Evolutionary conservation across 306 rosid genomes (phyloP), one percentile per base, ranked within the genome.

Genomic region (Cucumis hystrix): DNA sequence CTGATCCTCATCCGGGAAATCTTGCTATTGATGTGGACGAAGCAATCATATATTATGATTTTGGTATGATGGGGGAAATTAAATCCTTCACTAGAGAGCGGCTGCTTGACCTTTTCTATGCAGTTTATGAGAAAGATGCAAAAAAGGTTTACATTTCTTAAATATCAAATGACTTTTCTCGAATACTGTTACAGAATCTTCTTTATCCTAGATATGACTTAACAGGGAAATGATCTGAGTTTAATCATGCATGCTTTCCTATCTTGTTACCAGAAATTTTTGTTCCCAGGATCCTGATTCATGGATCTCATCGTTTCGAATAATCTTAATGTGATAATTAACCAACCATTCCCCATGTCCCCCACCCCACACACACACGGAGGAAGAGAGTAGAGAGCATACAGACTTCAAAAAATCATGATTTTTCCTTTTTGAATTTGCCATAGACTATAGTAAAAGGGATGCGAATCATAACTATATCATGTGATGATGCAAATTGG

Each of bases 11-110:
- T 86, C 98, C 97, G 61, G 97, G 97, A 87, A 94, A 94, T 83
- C 96, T 90, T 49, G 97, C 97, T 21, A 76, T 94, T 8, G 98
- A 94, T 76, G 84, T 83, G 71, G 96, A 94, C 70, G 93, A 91
- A 86, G 74, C 94, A 45, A 79, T 94, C 65, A 94, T 94, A 80
- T 91, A 91, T 80, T 94, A 94, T 80, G 98, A 94, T 86, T 94
- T 94, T 82, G 98, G 98, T 77, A 94, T 91, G 98, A 91, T 91
- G 98, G 98, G 98, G 57, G 96, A 90, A 74, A 94, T 94, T 79
- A 91, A 94, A 78, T 77, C 96, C 43, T 93, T 94, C 85, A 94
- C 98, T 61, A 82, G 94, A 33, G 94, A 88, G 90, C 87, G 96
- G 80, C 80, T 94, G 83, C 94, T 94, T 35, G 98, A 91, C 68